Evolutionary conservation across 768 basidiomycete genomes (phyloP).

Genomic region (Scleroderma citrinum): DNA sequence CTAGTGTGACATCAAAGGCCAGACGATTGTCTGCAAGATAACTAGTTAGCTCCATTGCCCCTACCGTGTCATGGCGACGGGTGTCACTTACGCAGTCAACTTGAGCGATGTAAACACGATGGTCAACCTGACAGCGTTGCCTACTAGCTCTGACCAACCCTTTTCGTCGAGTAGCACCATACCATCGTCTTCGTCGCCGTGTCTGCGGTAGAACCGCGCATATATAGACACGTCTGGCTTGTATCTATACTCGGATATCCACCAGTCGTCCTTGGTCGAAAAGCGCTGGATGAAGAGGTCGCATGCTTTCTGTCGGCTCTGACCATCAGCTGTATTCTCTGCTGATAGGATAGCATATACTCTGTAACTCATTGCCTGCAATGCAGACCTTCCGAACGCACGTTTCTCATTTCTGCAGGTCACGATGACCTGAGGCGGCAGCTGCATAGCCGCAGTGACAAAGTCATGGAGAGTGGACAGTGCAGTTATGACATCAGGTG

Average conservation of each 20-base stretch:
- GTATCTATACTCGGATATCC: constrained; percentile 29
- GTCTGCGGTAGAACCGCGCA: constrained; percentile 28
- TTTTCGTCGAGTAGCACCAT: constrained; percentile 28
- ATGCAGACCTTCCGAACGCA: constrained; percentile 25
- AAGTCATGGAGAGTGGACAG: constrained; percentile 25
- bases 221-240: constrained; percentile 31
- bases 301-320: constrained; percentile 21
- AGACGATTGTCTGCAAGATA: constrained; percentile 20
- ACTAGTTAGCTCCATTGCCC: neutral
- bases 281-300: constrained; percentile 30
- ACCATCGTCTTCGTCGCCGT: constrained; percentile 29
- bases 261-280: constrained; percentile 31
- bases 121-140: constrained; percentile 28
- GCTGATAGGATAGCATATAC: constrained; percentile 11
- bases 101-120: constrained; percentile 30
- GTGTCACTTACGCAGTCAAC: constrained; percentile 24
- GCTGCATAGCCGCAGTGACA: constrained; percentile 20
- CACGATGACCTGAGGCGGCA: constrained; percentile 29
- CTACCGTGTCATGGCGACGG: neutral
- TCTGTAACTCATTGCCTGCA: constrained; percentile 29
- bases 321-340: neutral
- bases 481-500: constrained; percentile 24
- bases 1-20: constrained; percentile 11
- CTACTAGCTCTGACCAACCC: constrained; percentile 28
- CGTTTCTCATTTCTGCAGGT: constrained; percentile 26